phyloP scores from a whole-genome alignment of 2,329 filamentous ascomycete genomes.

The Penicillium sp. region DNA sequence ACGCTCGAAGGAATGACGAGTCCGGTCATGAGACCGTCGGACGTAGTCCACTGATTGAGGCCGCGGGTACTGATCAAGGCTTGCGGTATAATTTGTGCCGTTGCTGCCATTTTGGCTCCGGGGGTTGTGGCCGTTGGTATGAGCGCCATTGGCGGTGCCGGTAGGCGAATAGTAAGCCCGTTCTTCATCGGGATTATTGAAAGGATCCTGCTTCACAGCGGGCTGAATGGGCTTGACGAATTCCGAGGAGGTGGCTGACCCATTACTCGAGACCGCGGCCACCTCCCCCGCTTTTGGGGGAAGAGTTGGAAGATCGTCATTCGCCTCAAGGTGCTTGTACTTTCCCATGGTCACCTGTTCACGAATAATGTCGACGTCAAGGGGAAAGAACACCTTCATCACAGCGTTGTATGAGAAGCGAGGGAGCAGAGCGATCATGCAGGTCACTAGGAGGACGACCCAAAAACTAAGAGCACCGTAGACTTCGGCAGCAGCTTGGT shows the following conservation, averaged over 20 bases:
- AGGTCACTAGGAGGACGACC: conserved; percentile 75
- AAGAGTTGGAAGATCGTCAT: conserved; percentile 50
- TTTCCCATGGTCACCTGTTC: conserved; percentile 83
- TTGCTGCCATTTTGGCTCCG: conserved; percentile 88
- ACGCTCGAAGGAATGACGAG: conserved; percentile 82
- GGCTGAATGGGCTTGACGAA: conserved; percentile 51
- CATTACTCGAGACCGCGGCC: conserved; percentile 40
- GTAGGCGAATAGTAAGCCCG: conserved; percentile 93
- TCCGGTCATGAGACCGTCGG: conserved; percentile 77
- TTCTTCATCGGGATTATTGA: conserved; percentile 79
- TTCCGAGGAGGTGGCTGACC: conserved; percentile 41
- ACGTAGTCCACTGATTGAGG: conserved; percentile 59
- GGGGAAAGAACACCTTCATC: conserved; percentile 91
- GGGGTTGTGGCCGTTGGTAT: conserved; percentile 75
- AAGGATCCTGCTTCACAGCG: conserved; percentile 59
- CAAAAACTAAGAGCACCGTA: conserved; percentile 84
- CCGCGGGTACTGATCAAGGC: conserved; percentile 49
- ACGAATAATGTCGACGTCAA: conserved; percentile 91
- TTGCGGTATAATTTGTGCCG: conserved; percentile 79
- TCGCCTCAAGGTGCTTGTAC: conserved; percentile 69
- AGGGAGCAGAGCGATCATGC: conserved; percentile 79
- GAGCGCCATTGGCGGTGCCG: conserved; percentile 75
- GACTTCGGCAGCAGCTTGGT: conserved; percentile 72
- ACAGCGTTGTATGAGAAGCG: conserved; percentile 81
- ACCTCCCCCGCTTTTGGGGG: conserved; percentile 46